Conservation (phyloP, 352 stramenopile genomes). For the Pythium phragmitis region DNA sequence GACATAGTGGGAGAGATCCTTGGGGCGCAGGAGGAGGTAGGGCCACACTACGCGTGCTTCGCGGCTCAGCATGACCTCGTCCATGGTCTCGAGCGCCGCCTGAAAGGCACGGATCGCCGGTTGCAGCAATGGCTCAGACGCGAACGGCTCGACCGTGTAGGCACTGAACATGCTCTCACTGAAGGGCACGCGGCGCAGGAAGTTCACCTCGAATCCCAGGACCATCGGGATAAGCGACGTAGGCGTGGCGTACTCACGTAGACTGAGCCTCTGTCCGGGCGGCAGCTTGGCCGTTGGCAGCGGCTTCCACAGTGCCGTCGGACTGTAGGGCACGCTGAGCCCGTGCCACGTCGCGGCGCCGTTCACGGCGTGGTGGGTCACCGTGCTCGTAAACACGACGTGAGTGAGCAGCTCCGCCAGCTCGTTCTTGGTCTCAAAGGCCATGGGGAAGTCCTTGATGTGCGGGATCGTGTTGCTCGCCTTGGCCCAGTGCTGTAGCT, state of each 20-base stretch:
- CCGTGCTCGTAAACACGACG: conserved; percentile 21
- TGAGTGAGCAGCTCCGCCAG: conserved; percentile 18
- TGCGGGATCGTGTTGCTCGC: conserved; percentile 9
- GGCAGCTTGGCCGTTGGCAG: conserved; percentile 18
- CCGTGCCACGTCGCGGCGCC: conserved; percentile 17
- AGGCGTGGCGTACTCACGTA: too few relatives aligned
- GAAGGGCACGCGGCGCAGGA: conserved; percentile 2
- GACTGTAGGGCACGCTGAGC: conserved; percentile 13
- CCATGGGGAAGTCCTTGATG: conserved; percentile 12
- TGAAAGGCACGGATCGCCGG: conserved; percentile 9
- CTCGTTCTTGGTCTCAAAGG: conserved; percentile 3
- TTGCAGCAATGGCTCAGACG: conserved; percentile 6
- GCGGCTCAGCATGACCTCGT: background rate
- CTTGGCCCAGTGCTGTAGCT: conserved; percentile 28
- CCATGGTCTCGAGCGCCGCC: conserved; percentile 14
- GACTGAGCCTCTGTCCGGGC: background rate
- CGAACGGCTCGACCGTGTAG: conserved; percentile 17
- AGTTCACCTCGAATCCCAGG: background rate
- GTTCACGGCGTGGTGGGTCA: conserved; percentile 28
- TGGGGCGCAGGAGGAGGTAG: conserved; percentile 11
- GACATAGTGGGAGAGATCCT: conserved; percentile 7
- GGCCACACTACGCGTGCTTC: conserved; percentile 10
- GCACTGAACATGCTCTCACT: conserved; percentile 8
- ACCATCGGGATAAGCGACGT: background rate
- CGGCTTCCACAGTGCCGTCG: conserved; percentile 16